A percentile compares a stretch with the other conserved stretches of the same genome.
Evolutionary conservation across 352 stramenopile genomes (phyloP).

Genomic region (Phytophthora aleatoria): DNA sequence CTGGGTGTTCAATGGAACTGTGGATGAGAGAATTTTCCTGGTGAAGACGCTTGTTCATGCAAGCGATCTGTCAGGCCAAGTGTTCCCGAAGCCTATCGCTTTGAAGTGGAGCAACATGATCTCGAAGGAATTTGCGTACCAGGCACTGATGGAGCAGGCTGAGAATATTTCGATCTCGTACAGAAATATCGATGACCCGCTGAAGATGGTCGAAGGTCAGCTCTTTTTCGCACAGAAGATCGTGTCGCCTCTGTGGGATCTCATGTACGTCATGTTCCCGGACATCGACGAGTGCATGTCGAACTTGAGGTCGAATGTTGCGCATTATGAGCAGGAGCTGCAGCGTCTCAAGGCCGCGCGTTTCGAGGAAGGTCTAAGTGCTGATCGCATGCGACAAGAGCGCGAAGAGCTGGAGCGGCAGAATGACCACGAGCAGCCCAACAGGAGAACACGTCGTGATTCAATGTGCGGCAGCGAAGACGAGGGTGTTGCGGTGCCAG

Average conservation of each 20-base stretch:
- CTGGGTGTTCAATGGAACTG: slow-evolving; percentile 66
- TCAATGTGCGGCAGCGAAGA: slow-evolving; percentile 51
- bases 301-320: slow-evolving; percentile 79
- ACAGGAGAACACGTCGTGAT: slow-evolving; percentile 30
- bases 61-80: slow-evolving; percentile 85
- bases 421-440: slow-evolving; percentile 12
- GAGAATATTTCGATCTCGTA: slow-evolving; percentile 85
- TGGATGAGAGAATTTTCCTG: slow-evolving; percentile 85
- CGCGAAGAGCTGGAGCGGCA: slow-evolving; percentile 29
- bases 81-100: slow-evolving; percentile 87
- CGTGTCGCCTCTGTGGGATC: slow-evolving; percentile 73
- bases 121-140: slow-evolving; percentile 88
- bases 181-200: slow-evolving; percentile 76
- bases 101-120: slow-evolving; percentile 93
- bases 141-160: slow-evolving; percentile 82
- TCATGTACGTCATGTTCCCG: slow-evolving; percentile 82
- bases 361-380: slow-evolving; percentile 19
- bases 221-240: slow-evolving; percentile 89
- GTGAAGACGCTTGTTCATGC: slow-evolving; percentile 87
- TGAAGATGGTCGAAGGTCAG: slow-evolving; percentile 87
- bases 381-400: slow-evolving; percentile 27
- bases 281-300: slow-evolving; percentile 65
- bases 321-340: slow-evolving; percentile 81
- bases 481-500: slow-evolving; percentile 79
- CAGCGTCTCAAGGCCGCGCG: slow-evolving; percentile 59